These are phyloP conservation scores for Diplodia corticola DNA, from an alignment of 2,329 filamentous ascomycete genomes.

Conservation along the genomic window DNA sequence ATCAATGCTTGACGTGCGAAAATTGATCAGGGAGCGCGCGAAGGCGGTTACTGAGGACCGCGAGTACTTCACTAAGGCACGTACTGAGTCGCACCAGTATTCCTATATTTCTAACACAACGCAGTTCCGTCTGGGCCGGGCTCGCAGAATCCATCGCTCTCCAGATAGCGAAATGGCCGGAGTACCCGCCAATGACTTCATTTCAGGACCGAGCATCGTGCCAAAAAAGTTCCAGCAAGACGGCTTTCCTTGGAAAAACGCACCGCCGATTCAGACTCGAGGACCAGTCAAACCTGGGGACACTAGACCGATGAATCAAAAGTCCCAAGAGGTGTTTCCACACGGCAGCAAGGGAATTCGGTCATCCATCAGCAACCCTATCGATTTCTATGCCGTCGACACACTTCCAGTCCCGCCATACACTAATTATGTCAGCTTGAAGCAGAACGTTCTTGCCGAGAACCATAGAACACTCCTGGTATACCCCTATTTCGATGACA, in stretches of 20 bases:
- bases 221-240: not conserved
- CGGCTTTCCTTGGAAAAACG: not conserved
- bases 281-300: not conserved
- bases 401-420: slow-evolving; percentile 38
- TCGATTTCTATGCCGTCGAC: slow-evolving; percentile 22
- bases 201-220: slow-evolving; percentile 9
- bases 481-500: slow-evolving; percentile 38
- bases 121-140: slow-evolving; percentile 14
- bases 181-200: not conserved
- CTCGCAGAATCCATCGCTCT: not conserved
- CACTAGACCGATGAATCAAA: not conserved
- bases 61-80: slow-evolving; percentile 25
- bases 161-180: not conserved
- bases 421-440: slow-evolving; percentile 45
- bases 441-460: slow-evolving; percentile 43
- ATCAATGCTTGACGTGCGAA: not conserved
- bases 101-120: not conserved
- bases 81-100: not conserved
- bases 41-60: slow-evolving; percentile 25
- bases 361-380: not conserved
- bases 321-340: slow-evolving; percentile 2
- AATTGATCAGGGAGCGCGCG: slow-evolving; percentile 5
- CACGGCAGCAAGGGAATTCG: not conserved
- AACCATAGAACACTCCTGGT: slow-evolving; percentile 45
- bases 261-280: not conserved